Base-by-base conservation (phyloP, 306 rosid genomes). In the Hippophae rhamnoides region DNA sequence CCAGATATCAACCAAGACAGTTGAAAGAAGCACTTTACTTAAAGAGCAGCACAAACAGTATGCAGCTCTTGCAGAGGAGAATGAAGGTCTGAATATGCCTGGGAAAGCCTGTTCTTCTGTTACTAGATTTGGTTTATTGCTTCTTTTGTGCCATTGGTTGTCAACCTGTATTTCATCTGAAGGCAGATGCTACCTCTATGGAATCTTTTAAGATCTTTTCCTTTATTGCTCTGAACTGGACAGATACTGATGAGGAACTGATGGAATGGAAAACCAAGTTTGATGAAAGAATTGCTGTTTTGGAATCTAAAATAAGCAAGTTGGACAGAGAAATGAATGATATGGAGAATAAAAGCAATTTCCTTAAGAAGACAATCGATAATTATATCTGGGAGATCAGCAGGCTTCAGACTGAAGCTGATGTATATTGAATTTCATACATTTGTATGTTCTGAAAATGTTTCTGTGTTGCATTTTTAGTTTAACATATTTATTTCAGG, bases 211-310 rank as follows among this genome's bases (percentile, higher is more conserved):
- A 67, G 13, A 50, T 46, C 62, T 71, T 47, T 66, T 56, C 62
- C 12, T 25, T 68, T 62, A 52, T 56, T 25, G 8, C 23, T 58
- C 43, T 66, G 59, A 64, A 42, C 72, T 71, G 64, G 64, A 47
- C 77, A 92, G 96, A 87, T 74, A 69, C 96, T 40, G 96, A 92
- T 78, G 98, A 87, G 69, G 92, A 87, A 63, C 68, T 92, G 81
- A 79, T 70, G 69, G 96, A 87, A 76, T 85, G 86, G 96, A 87
- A 87, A 80, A 74, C 79, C 56, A 78, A 73, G 79, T 87, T 92
- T 78, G 96, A 79, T 48, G 86, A 85, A 77, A 87, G 71, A 67
- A 81, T 92, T 78, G 81, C 75, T 42, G 71, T 66, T 65, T 73
- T 86, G 57, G 66, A 72, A 51, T 31, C 70, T 50, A 82, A 81